A percentile compares a stretch with the other conserved stretches of the same genome.
Evolutionary conservation across 2,329 filamentous ascomycete genomes (phyloP).

Genomic region (Cytospora piceae): DNA sequence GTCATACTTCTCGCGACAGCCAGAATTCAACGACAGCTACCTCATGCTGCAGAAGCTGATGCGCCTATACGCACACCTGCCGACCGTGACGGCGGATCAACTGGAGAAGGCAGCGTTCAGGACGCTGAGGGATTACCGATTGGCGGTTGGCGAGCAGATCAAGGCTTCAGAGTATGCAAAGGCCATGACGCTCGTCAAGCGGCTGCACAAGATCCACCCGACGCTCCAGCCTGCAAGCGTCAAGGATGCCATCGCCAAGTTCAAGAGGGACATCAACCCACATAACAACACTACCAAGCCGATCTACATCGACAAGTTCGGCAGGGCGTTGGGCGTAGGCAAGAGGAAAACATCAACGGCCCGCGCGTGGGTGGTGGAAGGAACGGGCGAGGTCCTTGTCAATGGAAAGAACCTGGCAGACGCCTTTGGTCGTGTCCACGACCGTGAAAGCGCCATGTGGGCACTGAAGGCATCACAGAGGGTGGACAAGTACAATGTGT

Average conservation of each 20-base stretch:
- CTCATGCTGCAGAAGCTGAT: slow-evolving; percentile 74
- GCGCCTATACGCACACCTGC: slow-evolving; percentile 73
- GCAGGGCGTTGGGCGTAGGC: slow-evolving; percentile 79
- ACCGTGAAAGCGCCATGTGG: slow-evolving; percentile 94
- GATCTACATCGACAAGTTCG: slow-evolving; percentile 73
- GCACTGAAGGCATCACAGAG: slow-evolving; percentile 80
- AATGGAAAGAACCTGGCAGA: slow-evolving; percentile 87
- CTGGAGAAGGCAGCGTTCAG: slow-evolving; percentile 80
- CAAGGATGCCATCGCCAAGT: slow-evolving; percentile 64
- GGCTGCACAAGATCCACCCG: slow-evolving; percentile 84
- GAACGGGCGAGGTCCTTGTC: slow-evolving; percentile 84
- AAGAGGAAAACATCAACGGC: slow-evolving; percentile 87
- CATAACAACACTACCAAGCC: slow-evolving; percentile 66
- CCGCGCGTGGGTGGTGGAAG: slow-evolving; percentile 86
- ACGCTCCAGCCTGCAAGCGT: slow-evolving; percentile 74
- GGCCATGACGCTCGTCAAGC: slow-evolving; percentile 75
- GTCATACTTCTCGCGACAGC: slow-evolving; percentile 92
- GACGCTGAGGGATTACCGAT: slow-evolving; percentile 75
- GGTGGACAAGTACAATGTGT: slow-evolving; percentile 96
- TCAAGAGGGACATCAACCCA: slow-evolving; percentile 76
- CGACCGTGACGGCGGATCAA: slow-evolving; percentile 66
- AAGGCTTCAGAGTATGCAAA: slow-evolving; percentile 78
- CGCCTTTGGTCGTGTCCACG: slow-evolving; percentile 85
- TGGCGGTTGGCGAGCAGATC: slow-evolving; percentile 71
- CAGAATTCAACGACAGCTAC: slow-evolving; percentile 83